Base-by-base conservation (phyloP, 208 protist species). In the Jaenimonas drosophilae region DNA sequence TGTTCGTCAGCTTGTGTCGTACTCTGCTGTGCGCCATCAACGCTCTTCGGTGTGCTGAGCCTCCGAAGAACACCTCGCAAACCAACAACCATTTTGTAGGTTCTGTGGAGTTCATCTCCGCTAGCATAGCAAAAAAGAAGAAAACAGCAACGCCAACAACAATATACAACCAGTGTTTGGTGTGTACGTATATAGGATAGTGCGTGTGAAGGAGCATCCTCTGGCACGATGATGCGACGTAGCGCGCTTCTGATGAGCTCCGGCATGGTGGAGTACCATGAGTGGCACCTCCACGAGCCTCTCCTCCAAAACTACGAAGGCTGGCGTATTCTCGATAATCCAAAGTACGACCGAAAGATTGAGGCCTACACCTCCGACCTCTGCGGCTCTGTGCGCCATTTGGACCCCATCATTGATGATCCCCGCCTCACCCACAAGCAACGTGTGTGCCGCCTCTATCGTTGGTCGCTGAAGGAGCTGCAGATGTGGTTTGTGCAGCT, bases 391-490 rank as follows among this genome's bases (percentile, higher is more conserved):
- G 84, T 89, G 14, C 84, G 84, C 29, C 84, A 93, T 63, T 61
- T 93, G 21, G 84, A 93, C 57, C 84, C 84, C 44, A 93, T 93
- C 50, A 93, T 93, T 55, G 85, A 93, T 51, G 85, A 93, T 49
- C 85, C 85, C n/a, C 85, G 85, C 0, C 75, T 93, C 29, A 93
- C 85, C n/a, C 85, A 93, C 70, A 88, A 89, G 64, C 85, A 93
- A 58, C 85, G 85, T 32, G 85, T 93, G 3, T 93, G 80, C 59
- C 85, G 85, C 33, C 78, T 93, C 31, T 93, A 93, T 54, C 79
- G 85, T 19, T 93, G 80, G 77, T 58, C 85, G 38, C 66, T 93
- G 26, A 89, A 89, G 53, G 79, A 93, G 51, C 43, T 89, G 34
- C 79, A 90, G 59, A 88, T 89, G 85, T 93, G 76, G 76, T 46